phyloP scores from a whole-genome alignment of 441 rosid species.

The Populus hybrid region DNA sequence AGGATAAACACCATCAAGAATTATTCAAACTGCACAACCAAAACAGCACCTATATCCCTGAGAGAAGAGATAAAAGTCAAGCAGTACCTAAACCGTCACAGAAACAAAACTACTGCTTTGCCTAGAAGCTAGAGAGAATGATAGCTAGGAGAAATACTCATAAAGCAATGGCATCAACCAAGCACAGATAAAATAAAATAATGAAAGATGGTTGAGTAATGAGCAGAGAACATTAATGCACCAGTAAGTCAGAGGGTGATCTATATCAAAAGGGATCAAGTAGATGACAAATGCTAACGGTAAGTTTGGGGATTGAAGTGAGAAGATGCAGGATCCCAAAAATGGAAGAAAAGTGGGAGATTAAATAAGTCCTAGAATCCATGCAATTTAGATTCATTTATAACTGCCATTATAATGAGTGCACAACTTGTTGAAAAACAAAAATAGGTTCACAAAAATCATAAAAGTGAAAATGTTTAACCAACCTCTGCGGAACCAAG shows the following conservation, averaged over 20 bases:
- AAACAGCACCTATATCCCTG: neutral
- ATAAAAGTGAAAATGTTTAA: neutral
- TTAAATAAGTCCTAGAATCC: neutral
- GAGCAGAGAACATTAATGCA: slow-evolving; percentile 7
- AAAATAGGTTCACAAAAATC: neutral
- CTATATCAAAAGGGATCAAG: neutral
- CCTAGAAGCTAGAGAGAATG: neutral
- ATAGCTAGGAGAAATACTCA: neutral
- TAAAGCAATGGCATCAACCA: neutral
- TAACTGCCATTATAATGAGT: neutral
- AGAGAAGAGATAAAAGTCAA: neutral
- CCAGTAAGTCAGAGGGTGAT: neutral
- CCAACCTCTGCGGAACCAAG: slow-evolving; percentile 89
- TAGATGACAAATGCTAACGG: neutral
- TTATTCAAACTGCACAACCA: neutral
- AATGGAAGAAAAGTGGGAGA: neutral
- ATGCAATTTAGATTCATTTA: slow-evolving; percentile 1
- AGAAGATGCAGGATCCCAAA: neutral
- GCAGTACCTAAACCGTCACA: neutral
- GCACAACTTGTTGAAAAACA: neutral
- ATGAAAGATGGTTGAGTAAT: neutral
- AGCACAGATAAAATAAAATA: neutral
- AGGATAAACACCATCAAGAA: too few relatives aligned
- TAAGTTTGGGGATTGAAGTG: neutral
- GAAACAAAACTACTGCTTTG: neutral